These are phyloP conservation scores for Triglochin maritima DNA, from an alignment of 106 monocot species.

Conservation along the genomic window DNA sequence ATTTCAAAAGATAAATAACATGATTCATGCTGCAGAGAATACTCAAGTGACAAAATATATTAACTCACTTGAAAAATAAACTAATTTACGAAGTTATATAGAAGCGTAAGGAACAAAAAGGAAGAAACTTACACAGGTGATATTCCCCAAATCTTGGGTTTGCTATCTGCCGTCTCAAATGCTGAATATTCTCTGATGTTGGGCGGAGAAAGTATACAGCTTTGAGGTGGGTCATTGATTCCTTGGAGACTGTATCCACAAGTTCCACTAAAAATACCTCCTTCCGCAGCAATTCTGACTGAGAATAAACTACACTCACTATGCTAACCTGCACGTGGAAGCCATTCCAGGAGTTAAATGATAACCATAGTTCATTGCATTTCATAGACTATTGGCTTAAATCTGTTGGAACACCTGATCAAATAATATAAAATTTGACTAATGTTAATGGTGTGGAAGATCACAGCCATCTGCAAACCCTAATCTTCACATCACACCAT, in stretches of 20 bases:
- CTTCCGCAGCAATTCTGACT: conserved; percentile 84
- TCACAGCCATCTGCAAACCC: too few relatives aligned
- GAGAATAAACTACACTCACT: conserved; percentile 93
- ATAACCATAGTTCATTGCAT: too few relatives aligned
- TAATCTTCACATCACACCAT: too few relatives aligned
- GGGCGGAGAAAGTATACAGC: conserved; percentile 93
- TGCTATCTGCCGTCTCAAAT: conserved; percentile 69
- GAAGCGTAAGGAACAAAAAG: background rate
- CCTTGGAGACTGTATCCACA: conserved; percentile 69
- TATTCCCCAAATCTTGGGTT: conserved; percentile 91
- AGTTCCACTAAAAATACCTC: conserved; percentile 95
- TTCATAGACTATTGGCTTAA: too few relatives aligned
- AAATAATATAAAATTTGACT: too few relatives aligned
- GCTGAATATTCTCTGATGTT: conserved; percentile 88
- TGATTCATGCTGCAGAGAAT: background rate
- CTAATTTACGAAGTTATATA: too few relatives aligned
- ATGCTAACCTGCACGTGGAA: conserved; percentile 69
- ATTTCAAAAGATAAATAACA: background rate
- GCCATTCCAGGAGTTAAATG: background rate
- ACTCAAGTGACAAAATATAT: background rate
- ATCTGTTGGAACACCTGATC: too few relatives aligned
- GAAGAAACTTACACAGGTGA: conserved; percentile 66
- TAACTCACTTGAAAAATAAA: too few relatives aligned
- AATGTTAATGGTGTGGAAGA: too few relatives aligned
- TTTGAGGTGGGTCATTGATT: conserved; percentile 94